These are phyloP conservation scores for Erodium chrysanthum DNA, from an alignment of 441 rosid genomes.

Conservation along the genomic window DNA sequence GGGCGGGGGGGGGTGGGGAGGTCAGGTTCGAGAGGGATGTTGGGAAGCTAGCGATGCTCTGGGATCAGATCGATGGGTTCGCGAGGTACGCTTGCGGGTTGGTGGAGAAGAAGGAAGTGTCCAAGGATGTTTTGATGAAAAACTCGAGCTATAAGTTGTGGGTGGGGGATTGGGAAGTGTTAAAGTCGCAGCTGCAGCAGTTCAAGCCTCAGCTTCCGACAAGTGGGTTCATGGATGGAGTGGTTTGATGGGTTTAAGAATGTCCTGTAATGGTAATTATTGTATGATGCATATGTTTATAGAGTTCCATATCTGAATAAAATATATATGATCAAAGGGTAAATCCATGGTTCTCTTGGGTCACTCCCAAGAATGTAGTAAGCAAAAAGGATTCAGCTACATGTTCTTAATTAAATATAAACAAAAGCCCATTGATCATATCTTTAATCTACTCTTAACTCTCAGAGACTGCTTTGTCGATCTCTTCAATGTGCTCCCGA, in stretches of 20 bases:
- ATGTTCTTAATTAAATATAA: neutral
- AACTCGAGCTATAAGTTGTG: constrained; percentile 56
- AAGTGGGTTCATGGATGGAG: constrained; percentile 20
- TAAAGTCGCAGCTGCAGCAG: constrained; percentile 23
- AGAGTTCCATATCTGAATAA: neutral
- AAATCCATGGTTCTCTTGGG: neutral
- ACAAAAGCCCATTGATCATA: neutral
- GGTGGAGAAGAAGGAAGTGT: constrained; percentile 46
- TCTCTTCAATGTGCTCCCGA: constrained; percentile 47
- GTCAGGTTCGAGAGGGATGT: constrained; percentile 30
- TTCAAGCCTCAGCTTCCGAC: constrained; percentile 21
- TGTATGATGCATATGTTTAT: neutral
- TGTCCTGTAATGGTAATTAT: neutral
- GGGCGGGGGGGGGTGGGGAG: too few species aligned
- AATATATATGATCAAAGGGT: neutral
- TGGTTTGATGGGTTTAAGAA: constrained; percentile 13
- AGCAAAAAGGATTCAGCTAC: neutral
- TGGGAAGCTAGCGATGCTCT: constrained; percentile 16
- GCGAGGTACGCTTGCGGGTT: constrained; percentile 30
- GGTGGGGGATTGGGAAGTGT: constrained; percentile 30
- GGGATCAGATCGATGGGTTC: constrained; percentile 32
- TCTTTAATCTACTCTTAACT: constrained; percentile 3
- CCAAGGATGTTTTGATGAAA: constrained; percentile 42
- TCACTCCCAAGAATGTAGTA: neutral
- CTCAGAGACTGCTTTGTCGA: constrained; percentile 60